Conservation (phyloP, 192 early-diverging fungal species). For the Physocladia obscura region DNA sequence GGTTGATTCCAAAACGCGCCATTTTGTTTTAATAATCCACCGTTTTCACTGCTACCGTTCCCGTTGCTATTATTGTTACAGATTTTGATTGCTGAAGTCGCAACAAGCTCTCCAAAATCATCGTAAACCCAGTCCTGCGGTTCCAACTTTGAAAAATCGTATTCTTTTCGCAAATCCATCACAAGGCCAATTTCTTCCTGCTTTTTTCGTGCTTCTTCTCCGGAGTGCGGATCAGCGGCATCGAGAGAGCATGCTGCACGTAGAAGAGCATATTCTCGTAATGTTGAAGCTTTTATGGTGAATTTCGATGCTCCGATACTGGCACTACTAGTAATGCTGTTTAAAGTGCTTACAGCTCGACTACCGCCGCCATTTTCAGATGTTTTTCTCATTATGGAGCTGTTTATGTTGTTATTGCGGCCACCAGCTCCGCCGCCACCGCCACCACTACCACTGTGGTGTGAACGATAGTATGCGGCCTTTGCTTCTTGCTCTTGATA, state of each 20-base stretch:
- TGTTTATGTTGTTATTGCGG: too few relatives aligned
- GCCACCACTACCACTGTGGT: too few relatives aligned
- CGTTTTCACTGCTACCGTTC: neutral
- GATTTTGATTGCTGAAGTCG: neutral
- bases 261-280: neutral
- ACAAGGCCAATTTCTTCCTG: neutral
- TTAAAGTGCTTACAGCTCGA: too few relatives aligned
- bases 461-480: neutral
- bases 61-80: neutral
- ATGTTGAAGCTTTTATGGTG: slow-evolving; percentile 11
- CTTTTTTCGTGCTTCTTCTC: neutral
- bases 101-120: slow-evolving; percentile 11
- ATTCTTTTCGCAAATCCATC: slow-evolving; percentile 10
- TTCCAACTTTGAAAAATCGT: slow-evolving; percentile 21
- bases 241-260: neutral
- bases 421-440: too few relatives aligned
- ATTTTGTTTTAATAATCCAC: neutral
- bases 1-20: neutral
- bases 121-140: slow-evolving; percentile 27
- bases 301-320: slow-evolving; percentile 5
- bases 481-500: neutral
- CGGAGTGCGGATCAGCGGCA: neutral
- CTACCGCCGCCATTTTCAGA: too few relatives aligned
- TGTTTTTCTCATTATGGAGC: too few relatives aligned
- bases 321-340: too few relatives aligned